Evolutionary conservation across 441 rosid species (phyloP).

Genomic region (Rhodomyrtus psidioides): DNA sequence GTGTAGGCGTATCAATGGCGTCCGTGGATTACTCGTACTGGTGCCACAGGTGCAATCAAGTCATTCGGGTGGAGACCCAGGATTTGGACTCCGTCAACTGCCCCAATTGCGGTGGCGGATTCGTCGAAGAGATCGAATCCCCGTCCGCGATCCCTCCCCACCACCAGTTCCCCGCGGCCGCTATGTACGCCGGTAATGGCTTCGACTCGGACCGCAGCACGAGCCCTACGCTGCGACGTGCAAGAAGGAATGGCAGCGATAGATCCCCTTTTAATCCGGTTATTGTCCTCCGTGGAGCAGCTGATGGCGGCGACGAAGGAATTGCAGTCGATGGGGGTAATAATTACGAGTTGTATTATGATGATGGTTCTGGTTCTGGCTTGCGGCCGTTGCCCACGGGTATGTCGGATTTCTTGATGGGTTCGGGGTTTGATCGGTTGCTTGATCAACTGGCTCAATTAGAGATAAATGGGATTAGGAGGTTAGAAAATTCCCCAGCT

Average conservation of each 20-base stretch:
- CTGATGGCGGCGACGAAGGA: conserved; percentile 15
- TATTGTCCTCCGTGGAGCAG: conserved; percentile 38
- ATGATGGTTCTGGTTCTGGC: conserved; percentile 47
- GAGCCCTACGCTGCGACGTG: conserved; percentile 17
- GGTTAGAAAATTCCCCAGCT: conserved; percentile 46
- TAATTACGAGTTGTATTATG: conserved; percentile 43
- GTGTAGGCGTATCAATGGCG: conserved; percentile 7
- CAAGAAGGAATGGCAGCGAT: conserved; percentile 29
- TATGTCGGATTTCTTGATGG: conserved; percentile 60
- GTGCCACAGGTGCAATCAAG: conserved; percentile 48
- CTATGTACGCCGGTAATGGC: conserved; percentile 3
- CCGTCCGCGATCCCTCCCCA: conserved; percentile 14
- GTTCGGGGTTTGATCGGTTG: conserved; percentile 52
- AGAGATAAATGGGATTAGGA: conserved; percentile 27
- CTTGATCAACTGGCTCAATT: conserved; percentile 50
- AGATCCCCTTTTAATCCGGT: conserved; percentile 55
- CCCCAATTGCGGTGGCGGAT: conserved; percentile 44
- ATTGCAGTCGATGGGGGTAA: background rate
- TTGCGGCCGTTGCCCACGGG: conserved; percentile 45
- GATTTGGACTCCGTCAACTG: conserved; percentile 25
- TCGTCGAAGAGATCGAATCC: conserved; percentile 29
- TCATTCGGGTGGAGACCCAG: conserved; percentile 15
- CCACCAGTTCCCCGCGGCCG: conserved; percentile 17
- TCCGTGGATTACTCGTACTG: conserved; percentile 31
- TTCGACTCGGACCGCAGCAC: conserved; percentile 3